A percentile compares a stretch with the other conserved stretches of the same genome.
phyloP scores from a whole-genome alignment of 2,329 filamentous ascomycete species.

The Calonectria multiphialidica region DNA sequence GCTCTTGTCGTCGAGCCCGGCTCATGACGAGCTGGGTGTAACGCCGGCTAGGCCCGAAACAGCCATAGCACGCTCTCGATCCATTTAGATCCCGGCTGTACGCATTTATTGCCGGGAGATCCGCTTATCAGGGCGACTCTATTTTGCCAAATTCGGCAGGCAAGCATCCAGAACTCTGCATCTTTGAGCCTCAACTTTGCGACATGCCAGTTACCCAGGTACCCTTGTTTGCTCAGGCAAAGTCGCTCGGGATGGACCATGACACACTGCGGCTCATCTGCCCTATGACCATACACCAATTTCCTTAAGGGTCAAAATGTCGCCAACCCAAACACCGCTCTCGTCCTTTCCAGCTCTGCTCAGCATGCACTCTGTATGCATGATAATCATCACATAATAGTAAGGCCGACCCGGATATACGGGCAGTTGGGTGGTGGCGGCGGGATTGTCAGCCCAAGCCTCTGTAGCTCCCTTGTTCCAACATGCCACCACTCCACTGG shows the following conservation, averaged over 20 bases:
- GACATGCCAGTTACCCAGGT: neutral
- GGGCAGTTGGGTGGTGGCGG: neutral
- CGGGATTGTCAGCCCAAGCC: constrained; percentile 1
- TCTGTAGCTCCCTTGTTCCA: neutral
- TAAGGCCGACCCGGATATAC: constrained; percentile 8
- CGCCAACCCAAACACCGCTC: neutral
- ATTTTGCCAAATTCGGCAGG: constrained; percentile 2
- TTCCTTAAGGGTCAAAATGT: neutral
- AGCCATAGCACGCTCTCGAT: neutral
- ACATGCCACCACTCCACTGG: constrained; percentile 7
- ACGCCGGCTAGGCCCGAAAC: neutral
- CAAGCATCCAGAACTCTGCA: neutral
- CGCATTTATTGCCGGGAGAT: neutral
- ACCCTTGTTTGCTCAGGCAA: neutral
- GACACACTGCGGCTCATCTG: neutral
- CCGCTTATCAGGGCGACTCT: neutral
- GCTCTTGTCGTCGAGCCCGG: neutral
- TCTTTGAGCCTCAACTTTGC: constrained; percentile 14
- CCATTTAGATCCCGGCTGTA: constrained; percentile 7
- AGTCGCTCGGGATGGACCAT: neutral
- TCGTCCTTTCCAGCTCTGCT: neutral
- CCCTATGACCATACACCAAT: neutral
- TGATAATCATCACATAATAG: neutral
- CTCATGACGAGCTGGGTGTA: constrained; percentile 3
- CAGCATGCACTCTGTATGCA: neutral